Percentiles rank a stretch among this genome's conserved stretches.
phyloP scores from a whole-genome alignment of 148 eudicot genomes.

The Chenopodium album region DNA sequence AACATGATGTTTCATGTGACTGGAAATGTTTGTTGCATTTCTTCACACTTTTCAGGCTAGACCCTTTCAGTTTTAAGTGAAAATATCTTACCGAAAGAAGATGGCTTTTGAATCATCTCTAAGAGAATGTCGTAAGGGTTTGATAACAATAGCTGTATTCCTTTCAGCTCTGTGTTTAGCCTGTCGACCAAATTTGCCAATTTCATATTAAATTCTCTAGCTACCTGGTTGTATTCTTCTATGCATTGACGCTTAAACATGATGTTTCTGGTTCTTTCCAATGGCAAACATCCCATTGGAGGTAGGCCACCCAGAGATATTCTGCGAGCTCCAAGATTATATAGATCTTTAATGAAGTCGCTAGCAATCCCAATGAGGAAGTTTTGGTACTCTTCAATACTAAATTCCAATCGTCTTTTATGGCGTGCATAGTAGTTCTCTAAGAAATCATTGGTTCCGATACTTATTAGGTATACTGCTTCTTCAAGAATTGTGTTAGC shows the following conservation, averaged over 20 bases:
- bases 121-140: constrained; percentile 50
- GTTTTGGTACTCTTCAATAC: constrained; percentile 38
- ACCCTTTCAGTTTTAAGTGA: not conserved
- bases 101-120: constrained; percentile 52
- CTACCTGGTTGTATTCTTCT: constrained; percentile 56
- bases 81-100: constrained; percentile 47
- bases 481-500: constrained; percentile 35
- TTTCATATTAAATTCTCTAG: constrained; percentile 50
- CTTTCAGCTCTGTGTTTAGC: constrained; percentile 44
- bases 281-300: constrained; percentile 45
- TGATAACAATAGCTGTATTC: constrained; percentile 51
- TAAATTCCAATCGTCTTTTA: constrained; percentile 31
- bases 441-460: constrained; percentile 63
- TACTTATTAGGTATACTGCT: constrained; percentile 52
- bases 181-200: constrained; percentile 39
- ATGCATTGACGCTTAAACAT: constrained; percentile 35
- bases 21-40: constrained; percentile 5
- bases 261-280: constrained; percentile 37
- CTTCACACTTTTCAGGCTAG: constrained; percentile 29
- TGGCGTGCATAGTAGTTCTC: constrained; percentile 52
- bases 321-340: constrained; percentile 46
- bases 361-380: constrained; percentile 39
- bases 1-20: constrained; percentile 30
- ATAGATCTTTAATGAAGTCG: constrained; percentile 36
- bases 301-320: constrained; percentile 39